phyloP scores from a whole-genome alignment of 371 early-diverging fungal species.

The Catenaria anguillulae region DNA sequence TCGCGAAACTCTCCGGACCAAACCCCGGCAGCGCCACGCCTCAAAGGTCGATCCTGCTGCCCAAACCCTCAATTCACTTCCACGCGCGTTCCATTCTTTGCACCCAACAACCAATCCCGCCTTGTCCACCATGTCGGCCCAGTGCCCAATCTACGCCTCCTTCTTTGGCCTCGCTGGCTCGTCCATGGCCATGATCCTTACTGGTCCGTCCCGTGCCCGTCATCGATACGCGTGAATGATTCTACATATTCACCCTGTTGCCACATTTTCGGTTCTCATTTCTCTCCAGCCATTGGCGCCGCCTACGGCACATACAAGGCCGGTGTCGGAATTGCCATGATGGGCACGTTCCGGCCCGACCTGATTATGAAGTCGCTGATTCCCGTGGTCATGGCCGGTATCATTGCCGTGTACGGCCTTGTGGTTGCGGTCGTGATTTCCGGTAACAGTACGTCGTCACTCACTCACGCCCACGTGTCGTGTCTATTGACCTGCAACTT shows the following conservation, averaged over 20 bases:
- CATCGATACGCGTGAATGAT: background rate
- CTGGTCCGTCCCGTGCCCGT: slow-evolving; percentile 19
- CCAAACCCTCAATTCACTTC: too few species aligned
- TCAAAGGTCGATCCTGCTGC: too few species aligned
- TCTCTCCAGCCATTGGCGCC: slow-evolving; percentile 52
- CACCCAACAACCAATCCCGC: too few species aligned
- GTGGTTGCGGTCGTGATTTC: slow-evolving; percentile 85
- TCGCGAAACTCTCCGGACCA: too few species aligned
- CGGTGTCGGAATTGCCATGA: slow-evolving; percentile 87
- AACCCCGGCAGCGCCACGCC: too few species aligned
- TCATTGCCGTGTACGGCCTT: slow-evolving; percentile 93
- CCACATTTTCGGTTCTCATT: background rate
- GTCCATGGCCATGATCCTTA: slow-evolving; percentile 44
- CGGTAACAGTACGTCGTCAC: slow-evolving; percentile 50
- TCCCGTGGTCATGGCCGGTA: slow-evolving; percentile 97
- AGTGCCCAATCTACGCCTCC: slow-evolving; percentile 38
- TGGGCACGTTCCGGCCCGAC: slow-evolving; percentile 89
- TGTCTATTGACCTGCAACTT: too few species aligned
- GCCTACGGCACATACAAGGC: slow-evolving; percentile 97
- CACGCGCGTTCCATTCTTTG: too few species aligned
- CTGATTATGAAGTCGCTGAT: slow-evolving; percentile 75
- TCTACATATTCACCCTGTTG: background rate
- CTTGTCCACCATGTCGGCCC: background rate
- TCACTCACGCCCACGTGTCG: background rate
- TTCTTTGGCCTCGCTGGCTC: slow-evolving; percentile 57